phyloP scores from a whole-genome alignment of 306 rosid genomes.

The Quillaja saponaria region DNA sequence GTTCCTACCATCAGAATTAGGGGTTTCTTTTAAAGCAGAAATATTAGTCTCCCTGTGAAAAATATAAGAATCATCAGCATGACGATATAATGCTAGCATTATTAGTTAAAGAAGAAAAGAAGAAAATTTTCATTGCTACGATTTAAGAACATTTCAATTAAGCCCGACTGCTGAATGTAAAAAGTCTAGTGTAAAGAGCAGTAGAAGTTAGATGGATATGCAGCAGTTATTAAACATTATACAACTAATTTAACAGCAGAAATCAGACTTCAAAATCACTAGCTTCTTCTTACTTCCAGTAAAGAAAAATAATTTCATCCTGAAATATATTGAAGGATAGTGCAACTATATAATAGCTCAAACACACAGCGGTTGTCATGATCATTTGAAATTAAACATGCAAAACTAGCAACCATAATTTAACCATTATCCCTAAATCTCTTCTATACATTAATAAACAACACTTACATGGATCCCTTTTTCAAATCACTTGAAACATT shows the following conservation, averaged over 20 bases:
- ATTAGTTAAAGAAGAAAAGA: too few species aligned
- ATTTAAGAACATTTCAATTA: too few species aligned
- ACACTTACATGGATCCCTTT: constrained; percentile 47
- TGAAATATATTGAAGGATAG: not conserved
- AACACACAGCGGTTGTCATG: not conserved
- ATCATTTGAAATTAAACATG: constrained; percentile 1
- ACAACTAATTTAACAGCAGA: constrained; percentile 20
- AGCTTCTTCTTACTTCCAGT: not conserved
- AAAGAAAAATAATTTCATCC: too few species aligned
- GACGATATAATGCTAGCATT: not conserved
- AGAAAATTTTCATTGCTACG: too few species aligned
- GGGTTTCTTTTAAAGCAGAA: constrained; percentile 28
- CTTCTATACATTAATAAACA: constrained; percentile 17
- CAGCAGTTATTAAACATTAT: not conserved
- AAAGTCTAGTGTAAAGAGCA: too few species aligned
- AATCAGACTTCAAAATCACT: constrained; percentile 19
- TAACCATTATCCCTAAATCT: not conserved
- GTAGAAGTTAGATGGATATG: too few species aligned
- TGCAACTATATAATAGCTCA: not conserved
- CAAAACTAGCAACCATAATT: not conserved
- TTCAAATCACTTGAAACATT: constrained; percentile 31
- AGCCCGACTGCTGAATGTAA: too few species aligned
- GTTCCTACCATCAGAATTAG: constrained; percentile 45
- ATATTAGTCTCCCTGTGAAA: constrained; percentile 40
- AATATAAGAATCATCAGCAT: too few species aligned